A percentile compares a stretch with the other conserved stretches of the same genome.
phyloP scores from a whole-genome alignment of 2,329 filamentous ascomycete species.

The Monilinia aucupariae region DNA sequence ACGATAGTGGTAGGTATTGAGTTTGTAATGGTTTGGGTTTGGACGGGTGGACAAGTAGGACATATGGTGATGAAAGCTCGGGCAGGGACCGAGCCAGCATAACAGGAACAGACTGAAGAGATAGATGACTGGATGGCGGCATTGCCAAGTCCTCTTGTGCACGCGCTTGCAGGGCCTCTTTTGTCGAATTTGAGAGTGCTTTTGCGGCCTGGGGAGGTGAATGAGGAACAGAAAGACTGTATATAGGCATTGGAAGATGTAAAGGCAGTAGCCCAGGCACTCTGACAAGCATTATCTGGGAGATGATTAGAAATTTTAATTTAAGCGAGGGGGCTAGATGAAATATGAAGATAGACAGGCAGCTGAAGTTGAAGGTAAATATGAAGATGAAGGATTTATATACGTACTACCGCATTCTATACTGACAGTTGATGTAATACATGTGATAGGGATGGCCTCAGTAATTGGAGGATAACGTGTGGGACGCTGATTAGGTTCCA shows the following conservation, averaged over 20 bases:
- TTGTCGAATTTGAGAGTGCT: background rate
- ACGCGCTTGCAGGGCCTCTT: background rate
- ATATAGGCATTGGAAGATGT: background rate
- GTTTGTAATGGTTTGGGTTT: background rate
- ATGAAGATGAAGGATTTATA: background rate
- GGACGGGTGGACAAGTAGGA: background rate
- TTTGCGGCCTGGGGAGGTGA: background rate
- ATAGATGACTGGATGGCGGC: background rate
- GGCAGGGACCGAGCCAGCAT: background rate
- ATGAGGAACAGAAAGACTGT: background rate
- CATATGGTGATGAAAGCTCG: background rate
- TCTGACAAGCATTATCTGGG: slow-evolving; percentile 6
- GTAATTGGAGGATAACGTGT: background rate
- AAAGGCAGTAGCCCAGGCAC: slow-evolving; percentile 7
- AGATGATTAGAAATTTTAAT: no score
- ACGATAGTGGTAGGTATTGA: background rate
- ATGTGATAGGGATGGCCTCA: background rate
- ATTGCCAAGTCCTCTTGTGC: background rate
- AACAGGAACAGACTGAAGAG: slow-evolving; percentile 9
- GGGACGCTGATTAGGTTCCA: background rate
- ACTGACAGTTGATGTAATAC: background rate
- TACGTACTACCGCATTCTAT: slow-evolving; percentile 4
- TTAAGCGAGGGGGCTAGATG: no score
- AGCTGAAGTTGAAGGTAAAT: background rate
- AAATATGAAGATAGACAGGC: background rate